Evolutionary conservation across 345 rosid species (phyloP), one percentile per base, ranked within the genome.

Genomic region (Iberis pinnata): DNA sequence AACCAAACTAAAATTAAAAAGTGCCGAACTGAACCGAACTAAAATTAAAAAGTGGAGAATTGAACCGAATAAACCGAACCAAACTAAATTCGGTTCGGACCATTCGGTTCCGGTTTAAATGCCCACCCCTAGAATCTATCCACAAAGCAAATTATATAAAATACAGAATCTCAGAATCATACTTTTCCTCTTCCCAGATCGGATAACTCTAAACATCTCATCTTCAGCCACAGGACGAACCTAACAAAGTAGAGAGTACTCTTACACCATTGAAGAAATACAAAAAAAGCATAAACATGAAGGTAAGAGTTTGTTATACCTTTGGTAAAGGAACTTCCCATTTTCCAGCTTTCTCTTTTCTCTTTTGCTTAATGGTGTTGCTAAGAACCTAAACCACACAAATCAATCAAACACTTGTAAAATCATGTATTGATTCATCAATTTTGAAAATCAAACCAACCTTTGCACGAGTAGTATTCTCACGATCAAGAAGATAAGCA

Each of bases 191-290:
- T 90, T 90, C 14, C 98, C 98, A 19, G 96, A 42, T 53, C 96
- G 74, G 59, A 90, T 43, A 52, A 90, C 96, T 79, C 83, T 84
- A 57, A 90, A 87, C 96, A 90, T 87, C 64, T 90, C 98, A 69
- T 92, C 98, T 70, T 92, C 98, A 12, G 98, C 98, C 10, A 92
- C 93, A 11, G 95, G 98, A 73, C 98, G 83, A 12, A 88, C 97
- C 97, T 92, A 72, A 24, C 76, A 48, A 39, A 37, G 43, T 19
- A 59, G 43, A 6, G 1, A n/a, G n/a, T n/a, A n/a, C n/a, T n/a
- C n/a, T n/a, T n/a, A n/a, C n/a, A n/a, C n/a, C n/a, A n/a, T n/a
- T n/a, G n/a, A n/a, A n/a, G n/a, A n/a, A n/a, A n/a, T n/a, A n/a
- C n/a, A n/a, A n/a, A n/a, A n/a, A n/a, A n/a, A n/a, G n/a, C n/a